Conservation (phyloP, 257 asterid species). For the Petrea volubilis region DNA sequence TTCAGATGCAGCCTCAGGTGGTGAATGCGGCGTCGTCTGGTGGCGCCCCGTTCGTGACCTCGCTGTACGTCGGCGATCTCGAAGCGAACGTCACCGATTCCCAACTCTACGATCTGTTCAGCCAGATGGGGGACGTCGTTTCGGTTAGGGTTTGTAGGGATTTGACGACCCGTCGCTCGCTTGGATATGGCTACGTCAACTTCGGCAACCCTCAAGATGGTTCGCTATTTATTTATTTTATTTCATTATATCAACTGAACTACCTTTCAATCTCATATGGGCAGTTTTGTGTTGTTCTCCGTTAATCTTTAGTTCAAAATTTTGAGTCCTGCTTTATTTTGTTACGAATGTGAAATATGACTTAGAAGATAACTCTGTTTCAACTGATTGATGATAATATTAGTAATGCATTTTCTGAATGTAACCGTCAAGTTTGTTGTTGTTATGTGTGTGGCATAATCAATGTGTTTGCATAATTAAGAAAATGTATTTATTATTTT, state of each 20-base stretch:
- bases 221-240: constrained; percentile 24
- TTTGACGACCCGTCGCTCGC: constrained; percentile 66
- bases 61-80: constrained; percentile 91
- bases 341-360: not conserved
- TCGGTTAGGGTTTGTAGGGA: constrained; percentile 96
- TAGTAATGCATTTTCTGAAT: not conserved
- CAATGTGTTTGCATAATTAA: too few relatives aligned
- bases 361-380: not conserved
- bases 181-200: constrained; percentile 94
- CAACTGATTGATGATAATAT: not conserved
- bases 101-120: constrained; percentile 85
- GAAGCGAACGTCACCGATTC: constrained; percentile 76
- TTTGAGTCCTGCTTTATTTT: not conserved
- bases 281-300: not conserved
- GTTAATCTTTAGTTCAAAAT: not conserved
- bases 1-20: constrained; percentile 69
- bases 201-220: constrained; percentile 79
- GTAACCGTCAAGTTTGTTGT: not conserved
- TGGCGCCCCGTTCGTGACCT: constrained; percentile 67
- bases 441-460: not conserved
- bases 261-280: not conserved
- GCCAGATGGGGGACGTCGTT: constrained; percentile 83
- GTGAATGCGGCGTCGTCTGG: constrained; percentile 41
- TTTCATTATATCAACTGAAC: not conserved
- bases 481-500: too few relatives aligned